Percentiles rank a stretch among this genome's conserved stretches.
Evolutionary conservation across 176 grass and related monocot genomes (phyloP).

Genomic region (Elymus sibiricus): DNA sequence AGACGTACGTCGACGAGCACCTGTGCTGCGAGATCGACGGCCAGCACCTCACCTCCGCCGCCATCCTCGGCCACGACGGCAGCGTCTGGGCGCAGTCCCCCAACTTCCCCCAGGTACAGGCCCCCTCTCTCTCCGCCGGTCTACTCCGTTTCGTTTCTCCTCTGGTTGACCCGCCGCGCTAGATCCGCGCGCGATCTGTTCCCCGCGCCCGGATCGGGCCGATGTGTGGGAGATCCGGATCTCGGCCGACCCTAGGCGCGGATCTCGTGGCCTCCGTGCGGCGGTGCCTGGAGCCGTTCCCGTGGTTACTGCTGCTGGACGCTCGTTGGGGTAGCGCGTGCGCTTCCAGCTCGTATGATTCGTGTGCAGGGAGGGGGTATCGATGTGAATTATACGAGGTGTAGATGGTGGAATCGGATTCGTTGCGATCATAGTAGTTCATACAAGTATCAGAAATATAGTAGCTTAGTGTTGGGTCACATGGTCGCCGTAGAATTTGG

Average conservation of each 20-base stretch:
- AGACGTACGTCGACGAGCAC: slow-evolving; percentile 81
- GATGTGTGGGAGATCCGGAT: slow-evolving; percentile 6
- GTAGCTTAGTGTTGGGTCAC: not conserved
- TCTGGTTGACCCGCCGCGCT: not conserved
- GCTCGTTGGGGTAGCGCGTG: not conserved
- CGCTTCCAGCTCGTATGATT: not conserved
- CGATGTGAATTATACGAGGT: not conserved
- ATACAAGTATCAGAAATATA: not conserved
- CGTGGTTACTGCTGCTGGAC: not conserved
- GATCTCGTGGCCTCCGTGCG: slow-evolving; percentile 6
- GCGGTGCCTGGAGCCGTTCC: not conserved
- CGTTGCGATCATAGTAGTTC: not conserved
- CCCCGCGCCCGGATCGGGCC: slow-evolving; percentile 13
- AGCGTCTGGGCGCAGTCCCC: slow-evolving; percentile 64
- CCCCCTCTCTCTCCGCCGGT: not conserved
- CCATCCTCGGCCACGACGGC: slow-evolving; percentile 75
- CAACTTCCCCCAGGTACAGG: slow-evolving; percentile 53
- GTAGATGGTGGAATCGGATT: not conserved
- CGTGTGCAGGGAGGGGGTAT: not conserved
- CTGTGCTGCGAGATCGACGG: slow-evolving; percentile 85
- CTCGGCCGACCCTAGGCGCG: not conserved
- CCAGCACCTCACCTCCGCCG: slow-evolving; percentile 59
- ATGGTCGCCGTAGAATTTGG: not conserved
- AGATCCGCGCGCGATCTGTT: slow-evolving; percentile 35
- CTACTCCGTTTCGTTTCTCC: not conserved